Percentiles rank a stretch among this genome's conserved stretches.
Evolutionary conservation across 306 rosid species (phyloP).

Genomic region (Dicorynia guianensis): DNA sequence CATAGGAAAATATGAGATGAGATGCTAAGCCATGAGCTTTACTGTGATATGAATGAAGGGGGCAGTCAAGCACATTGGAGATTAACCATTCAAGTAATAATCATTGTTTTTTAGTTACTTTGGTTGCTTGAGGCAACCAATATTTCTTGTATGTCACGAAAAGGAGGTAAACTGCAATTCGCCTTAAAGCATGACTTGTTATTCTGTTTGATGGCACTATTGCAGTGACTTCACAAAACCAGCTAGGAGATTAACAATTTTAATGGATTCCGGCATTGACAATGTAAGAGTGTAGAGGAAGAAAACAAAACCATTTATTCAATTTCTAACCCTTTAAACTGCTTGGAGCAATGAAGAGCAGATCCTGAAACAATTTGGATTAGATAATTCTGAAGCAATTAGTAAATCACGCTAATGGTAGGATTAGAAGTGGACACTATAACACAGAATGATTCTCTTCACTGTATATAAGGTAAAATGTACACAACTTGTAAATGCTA

Average conservation of each 20-base stretch:
- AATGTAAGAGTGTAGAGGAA: slow-evolving; percentile 61
- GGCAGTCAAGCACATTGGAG: slow-evolving; percentile 75
- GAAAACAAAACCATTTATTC: slow-evolving; percentile 43
- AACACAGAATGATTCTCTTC: too few relatives aligned
- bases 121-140: too few relatives aligned
- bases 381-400: too few relatives aligned
- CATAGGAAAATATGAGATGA: slow-evolving; percentile 70
- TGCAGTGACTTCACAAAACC: slow-evolving; percentile 80
- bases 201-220: slow-evolving; percentile 28
- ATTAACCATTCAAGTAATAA: slow-evolving; percentile 72
- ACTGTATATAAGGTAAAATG: too few relatives aligned
- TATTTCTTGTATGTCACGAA: slow-evolving; percentile 4
- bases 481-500: too few relatives aligned
- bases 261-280: slow-evolving; percentile 80
- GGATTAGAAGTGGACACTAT: too few relatives aligned
- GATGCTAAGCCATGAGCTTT: slow-evolving; percentile 63
- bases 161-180: slow-evolving; percentile 12
- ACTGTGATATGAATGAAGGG: slow-evolving; percentile 70
- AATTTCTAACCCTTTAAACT: slow-evolving; percentile 38
- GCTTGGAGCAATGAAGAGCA: slow-evolving; percentile 37
- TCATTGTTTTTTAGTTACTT: background rate
- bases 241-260: slow-evolving; percentile 82
- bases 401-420: too few relatives aligned
- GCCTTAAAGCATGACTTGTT: slow-evolving; percentile 23
- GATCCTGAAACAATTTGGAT: too few relatives aligned